Percentiles rank a stretch among this genome's conserved stretches.
Conservation (phyloP, 139 green algal genomes). For the Chlorella sp. region DNA sequence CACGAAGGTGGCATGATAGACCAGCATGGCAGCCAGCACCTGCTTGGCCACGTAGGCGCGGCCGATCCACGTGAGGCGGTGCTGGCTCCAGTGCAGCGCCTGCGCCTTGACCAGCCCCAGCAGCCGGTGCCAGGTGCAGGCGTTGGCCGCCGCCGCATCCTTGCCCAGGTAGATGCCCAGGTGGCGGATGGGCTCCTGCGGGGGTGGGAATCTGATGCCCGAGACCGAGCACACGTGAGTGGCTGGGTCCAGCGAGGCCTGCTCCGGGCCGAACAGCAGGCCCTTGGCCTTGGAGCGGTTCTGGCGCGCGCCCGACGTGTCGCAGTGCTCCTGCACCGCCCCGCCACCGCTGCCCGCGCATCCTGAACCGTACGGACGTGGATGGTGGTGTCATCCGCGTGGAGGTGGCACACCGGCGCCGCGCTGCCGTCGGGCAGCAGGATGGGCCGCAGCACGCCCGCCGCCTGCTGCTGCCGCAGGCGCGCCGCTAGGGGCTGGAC, state of each 20-base stretch:
- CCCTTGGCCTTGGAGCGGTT: not conserved
- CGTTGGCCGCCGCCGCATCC: not conserved
- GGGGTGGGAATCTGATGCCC: not conserved
- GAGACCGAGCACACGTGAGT: not conserved
- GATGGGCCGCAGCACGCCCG: not conserved
- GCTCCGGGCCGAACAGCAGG: not conserved
- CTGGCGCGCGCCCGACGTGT: not conserved
- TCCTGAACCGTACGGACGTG: not conserved
- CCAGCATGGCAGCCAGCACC: not conserved
- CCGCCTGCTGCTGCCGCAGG: not conserved
- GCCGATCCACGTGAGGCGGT: not conserved
- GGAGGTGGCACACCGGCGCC: not conserved
- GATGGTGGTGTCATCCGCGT: not conserved
- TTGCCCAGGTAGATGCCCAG: not conserved
- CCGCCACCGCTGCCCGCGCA: not conserved
- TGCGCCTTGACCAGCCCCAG: not conserved
- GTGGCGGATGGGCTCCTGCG: not conserved
- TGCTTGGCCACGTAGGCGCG: not conserved
- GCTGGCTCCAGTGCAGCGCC: not conserved
- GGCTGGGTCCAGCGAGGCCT: not conserved
- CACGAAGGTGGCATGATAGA: not conserved
- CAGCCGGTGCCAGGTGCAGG: not conserved
- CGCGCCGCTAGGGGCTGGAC: slow-evolving; percentile 10
- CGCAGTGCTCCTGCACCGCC: not conserved
- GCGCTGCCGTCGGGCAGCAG: not conserved